phyloP scores from a whole-genome alignment of 768 basidiomycete genomes.

The Lactarius hengduanensis region DNA sequence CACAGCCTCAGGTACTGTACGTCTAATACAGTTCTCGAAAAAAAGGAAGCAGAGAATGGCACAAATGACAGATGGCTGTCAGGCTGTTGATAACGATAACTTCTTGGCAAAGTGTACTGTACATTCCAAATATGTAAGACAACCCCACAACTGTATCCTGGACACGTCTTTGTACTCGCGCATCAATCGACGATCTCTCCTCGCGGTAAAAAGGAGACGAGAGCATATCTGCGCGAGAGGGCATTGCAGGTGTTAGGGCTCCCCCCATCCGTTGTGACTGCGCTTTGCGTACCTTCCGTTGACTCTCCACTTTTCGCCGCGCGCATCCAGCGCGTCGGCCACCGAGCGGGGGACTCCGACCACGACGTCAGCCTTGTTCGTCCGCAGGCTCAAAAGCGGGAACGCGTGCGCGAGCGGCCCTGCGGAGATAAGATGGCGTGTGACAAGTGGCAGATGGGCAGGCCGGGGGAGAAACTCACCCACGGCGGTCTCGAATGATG shows the following conservation, averaged over 20 bases:
- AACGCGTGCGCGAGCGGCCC: conserved; percentile 80
- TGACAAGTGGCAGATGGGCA: conserved; percentile 1
- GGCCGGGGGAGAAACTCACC: conserved; percentile 44
- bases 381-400: conserved; percentile 81
- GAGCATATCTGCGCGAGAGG: conserved; percentile 18
- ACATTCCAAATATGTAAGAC: not conserved
- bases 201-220: conserved; percentile 19
- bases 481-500: conserved; percentile 69
- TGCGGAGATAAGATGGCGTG: conserved; percentile 30
- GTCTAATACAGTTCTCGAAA: too few relatives aligned
- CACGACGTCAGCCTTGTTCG: conserved; percentile 94
- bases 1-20: too few relatives aligned
- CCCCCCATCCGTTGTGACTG: too few relatives aligned
- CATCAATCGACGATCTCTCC: not conserved
- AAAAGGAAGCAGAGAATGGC: too few relatives aligned
- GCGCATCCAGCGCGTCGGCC: conserved; percentile 64
- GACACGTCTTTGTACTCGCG: not conserved
- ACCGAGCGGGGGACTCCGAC: conserved; percentile 73
- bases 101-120: not conserved
- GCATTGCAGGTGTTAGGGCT: not conserved
- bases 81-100: not conserved
- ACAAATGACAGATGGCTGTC: too few relatives aligned
- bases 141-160: not conserved
- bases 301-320: conserved; percentile 70
- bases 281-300: conserved; percentile 68